Conservation (phyloP, 495 filamentous ascomycete species). For the Cladorrhinum samala region DNA sequence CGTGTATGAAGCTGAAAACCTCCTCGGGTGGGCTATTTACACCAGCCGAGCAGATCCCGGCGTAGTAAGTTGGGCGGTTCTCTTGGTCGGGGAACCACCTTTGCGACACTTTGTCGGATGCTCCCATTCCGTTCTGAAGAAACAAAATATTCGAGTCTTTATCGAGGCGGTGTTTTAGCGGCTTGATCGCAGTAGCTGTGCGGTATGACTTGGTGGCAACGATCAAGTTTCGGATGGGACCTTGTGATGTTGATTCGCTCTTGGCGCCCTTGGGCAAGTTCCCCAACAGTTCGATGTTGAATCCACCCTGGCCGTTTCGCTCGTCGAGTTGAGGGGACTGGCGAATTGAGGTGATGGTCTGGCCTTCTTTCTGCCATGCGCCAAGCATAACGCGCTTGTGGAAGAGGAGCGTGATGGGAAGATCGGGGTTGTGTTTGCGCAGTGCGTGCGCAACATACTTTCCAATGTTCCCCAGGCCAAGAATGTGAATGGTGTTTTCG, state of each 20-base stretch:
- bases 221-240: slow-evolving; percentile 56
- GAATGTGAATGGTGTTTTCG: slow-evolving; percentile 3
- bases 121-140: slow-evolving; percentile 68
- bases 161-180: slow-evolving; percentile 52
- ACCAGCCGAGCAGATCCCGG: slow-evolving; percentile 63
- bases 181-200: slow-evolving; percentile 49
- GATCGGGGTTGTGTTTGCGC: not conserved
- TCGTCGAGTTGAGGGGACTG: not conserved
- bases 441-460: not conserved
- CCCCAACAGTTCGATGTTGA: not conserved
- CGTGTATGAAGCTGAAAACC: slow-evolving; percentile 53
- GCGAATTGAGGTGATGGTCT: not conserved
- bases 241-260: not conserved
- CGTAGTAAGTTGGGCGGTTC: slow-evolving; percentile 58
- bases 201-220: slow-evolving; percentile 59
- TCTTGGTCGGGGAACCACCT: slow-evolving; percentile 54
- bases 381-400: not conserved
- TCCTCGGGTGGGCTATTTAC: slow-evolving; percentile 39
- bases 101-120: slow-evolving; percentile 53
- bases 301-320: not conserved
- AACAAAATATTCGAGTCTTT: slow-evolving; percentile 60
- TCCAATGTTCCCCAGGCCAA: slow-evolving; percentile 1
- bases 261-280: not conserved
- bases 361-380: not conserved
- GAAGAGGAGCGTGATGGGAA: not conserved